phyloP scores from a whole-genome alignment of 2,329 filamentous ascomycete genomes.

The Pseudogymnoascus sp. region DNA sequence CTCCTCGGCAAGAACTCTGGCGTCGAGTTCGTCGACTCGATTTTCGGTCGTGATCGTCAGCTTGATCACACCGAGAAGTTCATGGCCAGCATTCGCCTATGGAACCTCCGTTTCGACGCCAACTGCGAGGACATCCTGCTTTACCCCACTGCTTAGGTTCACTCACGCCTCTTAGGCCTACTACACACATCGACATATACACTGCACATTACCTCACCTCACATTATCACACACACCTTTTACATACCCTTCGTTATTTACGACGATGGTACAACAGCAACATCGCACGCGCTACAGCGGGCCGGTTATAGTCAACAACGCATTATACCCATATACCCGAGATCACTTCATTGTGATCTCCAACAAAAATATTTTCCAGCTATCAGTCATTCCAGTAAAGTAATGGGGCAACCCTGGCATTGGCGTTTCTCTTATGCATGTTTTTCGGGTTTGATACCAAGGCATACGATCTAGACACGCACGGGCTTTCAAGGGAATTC shows the following conservation, averaged over 20 bases:
- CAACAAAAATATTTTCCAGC: conserved; percentile 7
- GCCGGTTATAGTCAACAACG: conserved; percentile 5
- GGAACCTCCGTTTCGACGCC: conserved; percentile 89
- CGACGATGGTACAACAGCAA: conserved; percentile 1
- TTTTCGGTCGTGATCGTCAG: conserved; percentile 88
- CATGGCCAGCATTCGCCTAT: conserved; percentile 80
- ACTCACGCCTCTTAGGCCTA: neutral
- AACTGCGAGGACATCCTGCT: conserved; percentile 86
- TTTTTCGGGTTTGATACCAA: conserved; percentile 1
- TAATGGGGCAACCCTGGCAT: conserved; percentile 6
- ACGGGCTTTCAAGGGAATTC: conserved; percentile 9
- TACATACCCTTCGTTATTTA: conserved; percentile 1
- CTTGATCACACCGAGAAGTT: conserved; percentile 84
- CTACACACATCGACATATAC: neutral
- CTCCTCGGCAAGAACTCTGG: conserved; percentile 82
- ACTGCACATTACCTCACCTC: neutral
- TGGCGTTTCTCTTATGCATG: conserved; percentile 8
- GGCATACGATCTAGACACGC: conserved; percentile 6
- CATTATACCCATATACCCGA: conserved; percentile 9
- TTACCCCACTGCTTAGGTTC: conserved; percentile 8
- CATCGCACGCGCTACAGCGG: conserved; percentile 3
- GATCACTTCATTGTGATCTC: conserved; percentile 2
- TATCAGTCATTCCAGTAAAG: conserved; percentile 8
- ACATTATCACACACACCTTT: neutral
- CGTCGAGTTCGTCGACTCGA: conserved; percentile 89